A percentile compares a stretch with the other conserved stretches of the same genome.
phyloP scores from a whole-genome alignment of 352 stramenopile genomes.

The Globisporangium viniferum region DNA sequence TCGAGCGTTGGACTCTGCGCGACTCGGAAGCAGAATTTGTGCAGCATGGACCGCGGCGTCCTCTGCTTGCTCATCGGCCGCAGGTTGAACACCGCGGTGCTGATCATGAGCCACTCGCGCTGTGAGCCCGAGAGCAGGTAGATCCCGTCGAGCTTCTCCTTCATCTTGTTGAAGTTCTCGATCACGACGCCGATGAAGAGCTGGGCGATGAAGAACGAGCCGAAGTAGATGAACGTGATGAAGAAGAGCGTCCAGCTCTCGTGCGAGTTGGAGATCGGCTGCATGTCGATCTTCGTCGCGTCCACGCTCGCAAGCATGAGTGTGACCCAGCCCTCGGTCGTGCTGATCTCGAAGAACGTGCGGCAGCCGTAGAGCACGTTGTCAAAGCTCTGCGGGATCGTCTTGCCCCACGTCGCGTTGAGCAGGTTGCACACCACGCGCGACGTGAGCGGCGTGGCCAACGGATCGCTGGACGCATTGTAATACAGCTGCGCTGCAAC shows the following conservation, averaged over 20 bases:
- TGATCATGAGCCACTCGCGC: constrained; percentile 74
- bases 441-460: constrained; percentile 28
- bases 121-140: constrained; percentile 70
- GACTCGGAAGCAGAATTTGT: constrained; percentile 38
- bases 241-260: constrained; percentile 80
- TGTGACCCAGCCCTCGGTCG: constrained; percentile 85
- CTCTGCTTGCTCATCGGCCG: constrained; percentile 38
- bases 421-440: constrained; percentile 39
- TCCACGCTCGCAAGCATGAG: constrained; percentile 88
- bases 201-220: constrained; percentile 90
- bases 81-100: constrained; percentile 40
- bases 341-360: constrained; percentile 89
- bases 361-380: constrained; percentile 60
- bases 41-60: constrained; percentile 33
- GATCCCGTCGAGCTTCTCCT: constrained; percentile 56
- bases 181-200: constrained; percentile 92
- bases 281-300: constrained; percentile 82
- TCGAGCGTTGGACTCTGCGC: constrained; percentile 62
- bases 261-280: constrained; percentile 75
- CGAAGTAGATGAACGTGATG: constrained; percentile 85
- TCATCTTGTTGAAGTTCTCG: constrained; percentile 88
- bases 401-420: constrained; percentile 34
- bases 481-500: constrained; percentile 14
- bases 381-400: constrained; percentile 75
- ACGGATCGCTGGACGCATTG: not conserved